These are phyloP conservation scores for Calonectria hawksworthii DNA, from an alignment of 2,329 filamentous ascomycete species.

Conservation along the genomic window DNA sequence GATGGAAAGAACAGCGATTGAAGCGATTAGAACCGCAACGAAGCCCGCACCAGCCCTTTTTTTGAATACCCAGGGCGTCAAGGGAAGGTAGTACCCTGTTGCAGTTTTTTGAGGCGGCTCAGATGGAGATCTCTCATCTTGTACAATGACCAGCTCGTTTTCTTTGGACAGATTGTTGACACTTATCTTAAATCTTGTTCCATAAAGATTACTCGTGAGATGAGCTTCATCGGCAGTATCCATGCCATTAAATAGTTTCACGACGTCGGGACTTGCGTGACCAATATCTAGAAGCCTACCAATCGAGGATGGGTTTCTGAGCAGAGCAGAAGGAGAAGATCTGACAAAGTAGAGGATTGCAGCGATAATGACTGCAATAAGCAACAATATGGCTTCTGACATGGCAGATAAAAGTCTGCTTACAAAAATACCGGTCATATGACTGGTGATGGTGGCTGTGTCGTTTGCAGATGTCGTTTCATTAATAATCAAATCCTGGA, in stretches of 20 bases:
- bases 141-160: neutral
- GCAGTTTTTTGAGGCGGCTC: neutral
- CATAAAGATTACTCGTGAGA: neutral
- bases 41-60: neutral
- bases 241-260: neutral
- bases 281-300: neutral
- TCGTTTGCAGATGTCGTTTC: neutral
- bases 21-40: neutral
- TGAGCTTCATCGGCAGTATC: neutral
- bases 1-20: neutral
- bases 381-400: neutral
- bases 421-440: neutral
- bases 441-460: neutral
- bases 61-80: neutral
- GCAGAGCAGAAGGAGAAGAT: neutral
- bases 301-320: neutral
- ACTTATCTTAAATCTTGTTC: neutral
- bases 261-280: neutral
- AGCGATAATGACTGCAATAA: neutral
- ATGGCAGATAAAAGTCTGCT: slow-evolving; percentile 5
- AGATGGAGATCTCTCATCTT: neutral
- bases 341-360: neutral
- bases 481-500: neutral
- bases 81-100: neutral
- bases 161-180: neutral